Evolutionary conservation across 2,329 filamentous ascomycete genomes (phyloP).

Genomic region (Tolypocladium tundrense): DNA sequence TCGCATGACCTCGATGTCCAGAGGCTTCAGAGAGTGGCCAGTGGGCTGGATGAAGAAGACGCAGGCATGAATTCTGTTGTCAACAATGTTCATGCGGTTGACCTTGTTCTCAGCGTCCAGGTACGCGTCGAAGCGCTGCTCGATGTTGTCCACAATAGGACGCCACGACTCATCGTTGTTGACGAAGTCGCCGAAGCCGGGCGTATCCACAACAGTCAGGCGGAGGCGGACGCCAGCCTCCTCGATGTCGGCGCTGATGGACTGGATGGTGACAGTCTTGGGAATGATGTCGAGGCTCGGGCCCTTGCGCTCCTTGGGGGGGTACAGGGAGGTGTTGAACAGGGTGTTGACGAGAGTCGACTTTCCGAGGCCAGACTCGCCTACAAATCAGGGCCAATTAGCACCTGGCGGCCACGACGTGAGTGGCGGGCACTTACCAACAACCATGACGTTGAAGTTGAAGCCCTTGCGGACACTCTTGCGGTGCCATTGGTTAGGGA

Average conservation of each 20-base stretch:
- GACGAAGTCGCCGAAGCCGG: conserved; percentile 97
- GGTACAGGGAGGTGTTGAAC: conserved; percentile 99
- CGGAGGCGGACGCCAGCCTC: conserved; percentile 96
- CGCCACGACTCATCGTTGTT: conserved; percentile 99
- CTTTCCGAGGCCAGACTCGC: conserved; percentile 98
- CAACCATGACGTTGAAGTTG: conserved; percentile 99
- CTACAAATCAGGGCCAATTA: conserved; percentile 35
- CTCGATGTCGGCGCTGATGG: conserved; percentile 93
- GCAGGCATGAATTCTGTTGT: conserved; percentile 97
- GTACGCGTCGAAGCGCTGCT: conserved; percentile 97
- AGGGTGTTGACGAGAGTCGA: conserved; percentile 98
- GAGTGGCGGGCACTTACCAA: conserved; percentile 59
- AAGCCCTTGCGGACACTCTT: conserved; percentile 99
- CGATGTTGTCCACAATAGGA: conserved; percentile 98
- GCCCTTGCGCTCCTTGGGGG: conserved; percentile 95
- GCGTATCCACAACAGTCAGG: conserved; percentile 93
- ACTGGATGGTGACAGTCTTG: conserved; percentile 93
- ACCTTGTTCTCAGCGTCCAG: conserved; percentile 99
- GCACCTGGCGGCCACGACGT: background rate
- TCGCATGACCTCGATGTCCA: conserved; percentile 99
- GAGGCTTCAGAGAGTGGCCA: conserved; percentile 93
- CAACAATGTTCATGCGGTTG: conserved; percentile 99
- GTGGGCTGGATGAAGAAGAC: conserved; percentile 99
- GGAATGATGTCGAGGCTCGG: conserved; percentile 96
- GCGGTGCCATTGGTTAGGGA: conserved; percentile 99